Evolutionary conservation across 1,139 yeast species (phyloP).

Genomic region (Geotrichum histeridarum): DNA sequence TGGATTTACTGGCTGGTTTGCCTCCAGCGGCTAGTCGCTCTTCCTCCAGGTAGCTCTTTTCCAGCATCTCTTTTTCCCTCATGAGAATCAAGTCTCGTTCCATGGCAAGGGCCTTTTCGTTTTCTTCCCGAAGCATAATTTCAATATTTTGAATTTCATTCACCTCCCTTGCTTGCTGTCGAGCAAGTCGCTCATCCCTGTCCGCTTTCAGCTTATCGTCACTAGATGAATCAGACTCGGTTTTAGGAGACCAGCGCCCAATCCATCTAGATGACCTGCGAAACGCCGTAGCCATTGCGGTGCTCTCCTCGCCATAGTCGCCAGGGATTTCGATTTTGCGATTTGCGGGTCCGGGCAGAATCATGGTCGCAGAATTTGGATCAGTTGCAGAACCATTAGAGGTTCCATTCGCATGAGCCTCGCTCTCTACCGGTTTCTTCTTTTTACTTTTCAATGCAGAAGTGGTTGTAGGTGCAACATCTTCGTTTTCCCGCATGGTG

Average conservation of each 20-base stretch:
- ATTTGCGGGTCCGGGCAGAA: background rate
- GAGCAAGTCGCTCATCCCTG: conserved; percentile 22
- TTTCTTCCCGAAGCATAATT: conserved; percentile 8
- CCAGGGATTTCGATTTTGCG: conserved; percentile 7
- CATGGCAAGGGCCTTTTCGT: background rate
- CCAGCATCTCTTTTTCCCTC: background rate
- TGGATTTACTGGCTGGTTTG: background rate
- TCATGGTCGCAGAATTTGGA: background rate
- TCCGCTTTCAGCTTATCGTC: background rate
- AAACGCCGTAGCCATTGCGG: conserved; percentile 26
- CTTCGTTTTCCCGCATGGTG: conserved; percentile 6
- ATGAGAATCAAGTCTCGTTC: background rate
- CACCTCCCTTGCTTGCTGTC: conserved; percentile 14
- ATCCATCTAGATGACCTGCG: conserved; percentile 28
- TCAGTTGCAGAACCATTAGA: conserved; percentile 1
- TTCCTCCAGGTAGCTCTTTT: background rate
- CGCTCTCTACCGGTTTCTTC: background rate
- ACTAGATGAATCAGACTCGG: background rate
- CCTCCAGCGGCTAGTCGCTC: background rate
- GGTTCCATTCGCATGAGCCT: background rate
- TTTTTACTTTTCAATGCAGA: background rate
- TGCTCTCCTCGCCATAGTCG: conserved; percentile 31
- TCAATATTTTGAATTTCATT: conserved; percentile 7
- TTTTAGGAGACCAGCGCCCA: conserved; percentile 22
- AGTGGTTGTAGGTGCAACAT: background rate